Base-by-base conservation (phyloP, 169 alveolate species). In the Eimeria falciformis region DNA sequence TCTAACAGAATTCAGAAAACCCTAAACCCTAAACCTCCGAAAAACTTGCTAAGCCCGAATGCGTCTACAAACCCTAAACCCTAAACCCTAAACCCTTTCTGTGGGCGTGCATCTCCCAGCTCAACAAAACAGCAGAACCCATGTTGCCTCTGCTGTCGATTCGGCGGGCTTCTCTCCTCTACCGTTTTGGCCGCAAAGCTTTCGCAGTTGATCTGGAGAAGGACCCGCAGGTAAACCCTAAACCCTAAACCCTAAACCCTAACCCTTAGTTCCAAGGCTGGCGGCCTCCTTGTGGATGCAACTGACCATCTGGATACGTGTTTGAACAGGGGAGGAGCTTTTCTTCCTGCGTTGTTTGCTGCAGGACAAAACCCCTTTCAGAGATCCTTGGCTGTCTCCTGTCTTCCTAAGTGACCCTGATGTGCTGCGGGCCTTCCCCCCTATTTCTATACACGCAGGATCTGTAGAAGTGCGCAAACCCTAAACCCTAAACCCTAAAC, bases 381-480 rank as follows among this genome's bases (percentile, higher is more conserved):
- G 69, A 33, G 65, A 85, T 37, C 92, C 92, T 14, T 85, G 92
- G 92, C 45, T 85, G 23, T 85, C 92, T 17, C 92, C 92, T 18
- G 92, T 47, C 18, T 85, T 14, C 73, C 58, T 68, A 55, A 45
- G 68, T 68, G 92, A 68, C 55, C 53, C 29, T n/a, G 55, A 3
- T 1, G 56, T 85, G 45, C 92, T 85, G 1, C 47, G 65, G 17
- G 46, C 23, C 5, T 65, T 85, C 50, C 92, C 92, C 14, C 92
- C 84, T 0, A 68, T 73, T 21, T n/a, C 18, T 37, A 69, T 85
- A 12, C 92, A 85, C 53, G 84, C 77, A 1, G 92, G 92, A 12
- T 62, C 92, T 2, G 29, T 68, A 12, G 92, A 85, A 73, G 92
- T 85, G 56, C 47, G 29, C 27, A 66, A 66, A 66, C 77, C 77